phyloP scores from a whole-genome alignment of 345 rosid species.

The Brassica juncea region DNA sequence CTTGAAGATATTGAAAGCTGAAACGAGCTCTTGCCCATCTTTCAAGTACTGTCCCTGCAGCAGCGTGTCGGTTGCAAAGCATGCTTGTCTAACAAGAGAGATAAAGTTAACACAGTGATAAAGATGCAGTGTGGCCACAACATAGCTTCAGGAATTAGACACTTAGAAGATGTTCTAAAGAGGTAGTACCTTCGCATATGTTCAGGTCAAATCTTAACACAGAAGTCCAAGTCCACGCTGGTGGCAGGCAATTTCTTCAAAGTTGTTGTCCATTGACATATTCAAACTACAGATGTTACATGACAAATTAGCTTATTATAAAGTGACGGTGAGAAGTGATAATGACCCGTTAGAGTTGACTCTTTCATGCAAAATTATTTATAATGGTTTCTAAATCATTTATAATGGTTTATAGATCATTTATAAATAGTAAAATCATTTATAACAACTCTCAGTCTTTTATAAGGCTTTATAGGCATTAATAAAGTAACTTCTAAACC shows the following conservation, averaged over 20 bases:
- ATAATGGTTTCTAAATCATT: too few species aligned
- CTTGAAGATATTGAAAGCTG: slow-evolving; percentile 38
- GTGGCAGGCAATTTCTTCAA: background rate
- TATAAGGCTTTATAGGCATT: too few species aligned
- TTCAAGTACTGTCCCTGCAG: slow-evolving; percentile 36
- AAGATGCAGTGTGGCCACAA: background rate
- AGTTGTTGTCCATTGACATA: background rate
- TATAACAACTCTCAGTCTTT: too few species aligned
- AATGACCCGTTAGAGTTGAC: background rate
- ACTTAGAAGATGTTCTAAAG: background rate
- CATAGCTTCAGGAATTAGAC: slow-evolving; percentile 17
- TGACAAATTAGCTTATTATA: background rate
- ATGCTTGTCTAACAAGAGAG: slow-evolving; percentile 26
- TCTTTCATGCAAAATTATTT: background rate
- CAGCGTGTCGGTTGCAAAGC: slow-evolving; percentile 31
- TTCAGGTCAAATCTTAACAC: background rate
- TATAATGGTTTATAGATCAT: too few species aligned
- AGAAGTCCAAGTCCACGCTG: slow-evolving; percentile 27
- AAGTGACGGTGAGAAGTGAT: background rate
- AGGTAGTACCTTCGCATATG: background rate
- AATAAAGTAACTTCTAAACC: too few species aligned
- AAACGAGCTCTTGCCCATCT: slow-evolving; percentile 32
- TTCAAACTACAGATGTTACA: background rate
- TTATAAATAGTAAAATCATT: too few species aligned
- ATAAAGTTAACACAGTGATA: background rate